phyloP scores from a whole-genome alignment of 2,329 filamentous ascomycete species.

The Diatrype stigma region DNA sequence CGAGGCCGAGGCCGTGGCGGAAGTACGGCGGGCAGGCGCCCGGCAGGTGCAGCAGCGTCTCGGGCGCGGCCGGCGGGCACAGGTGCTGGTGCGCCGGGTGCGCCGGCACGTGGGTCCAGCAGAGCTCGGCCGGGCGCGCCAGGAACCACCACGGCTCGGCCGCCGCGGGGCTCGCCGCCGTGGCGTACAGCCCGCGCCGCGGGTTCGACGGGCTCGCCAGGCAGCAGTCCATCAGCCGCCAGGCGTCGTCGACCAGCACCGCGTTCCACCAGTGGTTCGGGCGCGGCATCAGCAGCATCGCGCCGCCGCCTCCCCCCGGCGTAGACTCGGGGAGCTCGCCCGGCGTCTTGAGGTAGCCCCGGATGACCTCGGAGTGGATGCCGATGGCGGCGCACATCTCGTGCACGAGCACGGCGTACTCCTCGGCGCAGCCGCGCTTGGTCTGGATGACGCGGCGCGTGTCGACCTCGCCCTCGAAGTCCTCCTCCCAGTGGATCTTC shows the following conservation, averaged over 20 bases:
- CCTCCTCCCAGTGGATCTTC: conserved; percentile 91
- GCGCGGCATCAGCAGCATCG: conserved; percentile 74
- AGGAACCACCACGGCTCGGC: conserved; percentile 95
- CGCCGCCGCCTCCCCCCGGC: no score
- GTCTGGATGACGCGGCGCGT: conserved; percentile 78
- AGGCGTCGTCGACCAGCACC: conserved; percentile 87
- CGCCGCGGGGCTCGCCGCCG: conserved; percentile 59
- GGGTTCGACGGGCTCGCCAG: conserved; percentile 90
- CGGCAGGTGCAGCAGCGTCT: conserved; percentile 81
- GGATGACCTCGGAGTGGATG: conserved; percentile 79
- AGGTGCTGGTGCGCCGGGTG: conserved; percentile 88
- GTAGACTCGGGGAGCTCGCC: conserved; percentile 79
- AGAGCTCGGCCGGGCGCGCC: conserved; percentile 80
- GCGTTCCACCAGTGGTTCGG: conserved; percentile 99
- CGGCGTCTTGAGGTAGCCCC: conserved; percentile 85
- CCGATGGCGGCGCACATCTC: conserved; percentile 94
- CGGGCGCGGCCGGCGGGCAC: conserved; percentile 79
- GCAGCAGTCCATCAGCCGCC: conserved; percentile 94
- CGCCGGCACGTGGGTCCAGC: conserved; percentile 92
- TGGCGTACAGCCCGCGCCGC: conserved; percentile 72
- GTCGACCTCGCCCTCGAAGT: conserved; percentile 81
- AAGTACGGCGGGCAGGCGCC: conserved; percentile 86
- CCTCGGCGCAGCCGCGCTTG: conserved; percentile 79
- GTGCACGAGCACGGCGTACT: conserved; percentile 81
- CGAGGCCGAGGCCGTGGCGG: conserved; percentile 72